Percentiles rank a stretch among this genome's conserved stretches.
phyloP scores from a whole-genome alignment of 2,329 filamentous ascomycete genomes.

The Xylariaceae sp. region DNA sequence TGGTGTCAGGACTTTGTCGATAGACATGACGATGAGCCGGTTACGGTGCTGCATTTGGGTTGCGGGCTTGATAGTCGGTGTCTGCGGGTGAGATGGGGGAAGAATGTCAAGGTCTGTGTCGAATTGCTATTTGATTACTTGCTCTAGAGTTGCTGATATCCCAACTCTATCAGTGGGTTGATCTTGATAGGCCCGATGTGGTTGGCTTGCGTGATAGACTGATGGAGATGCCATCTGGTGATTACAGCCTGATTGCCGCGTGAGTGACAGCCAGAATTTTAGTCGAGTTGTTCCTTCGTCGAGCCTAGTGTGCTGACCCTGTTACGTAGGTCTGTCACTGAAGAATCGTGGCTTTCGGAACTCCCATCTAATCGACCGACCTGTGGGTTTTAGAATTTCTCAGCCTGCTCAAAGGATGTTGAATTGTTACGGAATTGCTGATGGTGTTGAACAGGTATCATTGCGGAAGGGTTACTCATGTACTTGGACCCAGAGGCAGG shows the following conservation, averaged over 20 bases:
- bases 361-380: slow-evolving; percentile 16
- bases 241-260: slow-evolving; percentile 1
- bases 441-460: too few species aligned
- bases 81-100: slow-evolving; percentile 8
- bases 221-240: slow-evolving; percentile 9
- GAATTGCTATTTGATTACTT: not conserved
- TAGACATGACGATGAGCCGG: slow-evolving; percentile 11
- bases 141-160: not conserved
- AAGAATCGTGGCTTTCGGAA: slow-evolving; percentile 15
- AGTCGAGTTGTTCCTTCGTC: too few species aligned
- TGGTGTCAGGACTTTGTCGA: slow-evolving; percentile 19
- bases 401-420: not conserved
- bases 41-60: slow-evolving; percentile 19
- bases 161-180: slow-evolving; percentile 15
- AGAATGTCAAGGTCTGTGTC: slow-evolving; percentile 4
- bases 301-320: too few species aligned
- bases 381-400: slow-evolving; percentile 1
- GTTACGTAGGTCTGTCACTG: slow-evolving; percentile 11
- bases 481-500: slow-evolving; percentile 19
- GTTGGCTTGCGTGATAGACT: slow-evolving; percentile 15
- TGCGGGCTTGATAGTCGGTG: slow-evolving; percentile 20
- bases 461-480: slow-evolving; percentile 20
- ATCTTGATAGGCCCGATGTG: slow-evolving; percentile 19
- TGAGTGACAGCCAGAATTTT: slow-evolving; percentile 8
- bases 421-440: not conserved